Base-by-base conservation (phyloP, 176 grass and related monocot genomes). In the Puccinellia tenuiflora region DNA sequence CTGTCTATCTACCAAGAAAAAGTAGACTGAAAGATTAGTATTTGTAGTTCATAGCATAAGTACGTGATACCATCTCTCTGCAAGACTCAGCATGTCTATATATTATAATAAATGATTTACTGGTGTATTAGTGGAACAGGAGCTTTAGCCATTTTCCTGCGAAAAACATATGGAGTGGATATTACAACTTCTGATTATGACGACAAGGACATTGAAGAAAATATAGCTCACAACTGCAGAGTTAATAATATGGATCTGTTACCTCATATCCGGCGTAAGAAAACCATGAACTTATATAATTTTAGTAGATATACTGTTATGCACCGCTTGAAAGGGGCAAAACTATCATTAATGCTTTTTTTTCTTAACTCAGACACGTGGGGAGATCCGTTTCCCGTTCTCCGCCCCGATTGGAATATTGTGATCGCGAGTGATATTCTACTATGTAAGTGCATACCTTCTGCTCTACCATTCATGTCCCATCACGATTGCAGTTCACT, bases 401-500 rank as follows among this genome's bases (percentile, higher is more conserved):
- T 50, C 55, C 60, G 30, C 69, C 89, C 91, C 30, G 67, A 92
- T 56, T 95, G 92, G 92, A 89, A 93, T 50, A 88, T 98, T 86
- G 77, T 98, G 74, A 95, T 98, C 52, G 96, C 92, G 34, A 98
- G 96, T 34, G 96, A 98, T 26, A 98, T 98, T 77, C 66, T 98
- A 81, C 83, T 95, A n/a, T 98, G 96, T 95, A 81, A 88, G 91
- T 76, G 39, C 71, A 33, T 61, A 34, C 29, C 21, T 68, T 54
- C 9, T 59, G 35, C 10, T 81, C 39, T 20, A 1, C 11, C 4
- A 37, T 35, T 85, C 46, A 37, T 9, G 20, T 25, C 12, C 67
- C 33, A 59, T 16, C 47, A 1, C 17, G 53, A 10, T 60, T 66
- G 43, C 12, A 57, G 24, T 87, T 14, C 45, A 5, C 69, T 81